Evolutionary conservation across 164 flowering plant species (phyloP), one percentile per base, ranked within the genome.

Genomic region (Berberis thunbergii): DNA sequence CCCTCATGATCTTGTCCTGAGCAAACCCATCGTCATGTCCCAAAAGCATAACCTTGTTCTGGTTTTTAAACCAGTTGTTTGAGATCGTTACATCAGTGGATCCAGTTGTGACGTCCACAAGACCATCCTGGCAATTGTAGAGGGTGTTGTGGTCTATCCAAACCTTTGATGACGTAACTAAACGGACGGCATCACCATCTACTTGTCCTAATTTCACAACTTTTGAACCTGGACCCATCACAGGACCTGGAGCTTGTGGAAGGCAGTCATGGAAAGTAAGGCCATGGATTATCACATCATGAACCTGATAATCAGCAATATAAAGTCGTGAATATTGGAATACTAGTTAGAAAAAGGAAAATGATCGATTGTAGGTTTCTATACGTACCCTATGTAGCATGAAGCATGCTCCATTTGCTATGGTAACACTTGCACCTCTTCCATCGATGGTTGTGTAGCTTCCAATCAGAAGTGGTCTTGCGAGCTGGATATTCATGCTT

Each of bases 31-130:
- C 57, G n/a, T 54, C 57, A 54, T 54, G 57, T 6, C 57, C 57
- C 12, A 54, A 12, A 57, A 89, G 94, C 97, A 89, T 89, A 43
- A 86, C 96, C 78, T 89, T 89, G 78, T 86, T 81, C 60, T 92
- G 98, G 72, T 83, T 67, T 48, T 76, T 78, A 65, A 93, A 90
- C 90, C 88, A 83, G 68, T 88, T 89, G 82, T 86, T 93, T 1
- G 97, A 88, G 49, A 88, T 69, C 45, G 97, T 90, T 9, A 93
- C 61, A 41, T 77, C 80, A 0, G 97, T 93, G 1, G 96, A 84
- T 2, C 94, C 97, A 1, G 77, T 77, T 2, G 91, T 86, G 11
- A 83, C 89, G 67, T 89, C 95, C 0, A 92, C 61, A 1, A 90
- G 83, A 5, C 97, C 98, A 61, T 88, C 96, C 4, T 70, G 67